Base-by-base conservation (phyloP, 441 rosid species). In the Flueggea neowawraea region DNA sequence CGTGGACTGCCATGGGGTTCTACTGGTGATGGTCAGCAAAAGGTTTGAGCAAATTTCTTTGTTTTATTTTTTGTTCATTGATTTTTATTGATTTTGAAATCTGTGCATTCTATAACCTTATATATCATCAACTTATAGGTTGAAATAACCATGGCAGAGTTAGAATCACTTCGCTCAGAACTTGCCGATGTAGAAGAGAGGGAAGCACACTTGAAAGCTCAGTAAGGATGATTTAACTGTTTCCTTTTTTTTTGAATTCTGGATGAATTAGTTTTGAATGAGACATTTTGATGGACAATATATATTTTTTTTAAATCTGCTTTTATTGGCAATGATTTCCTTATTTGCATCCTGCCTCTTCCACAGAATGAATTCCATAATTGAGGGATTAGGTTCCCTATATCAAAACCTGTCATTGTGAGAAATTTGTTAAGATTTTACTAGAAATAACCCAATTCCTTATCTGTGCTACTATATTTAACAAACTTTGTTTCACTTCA, bases 171-270 rank as follows among this genome's bases (percentile, higher is more conserved):
- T 67, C 77, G 83, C 66, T 67, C 98, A 61, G 95, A 86, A 69
- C 82, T 94, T 36, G 80, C 86, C 62, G 91, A 89, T 55, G 52
- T 90, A 69, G 97, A 94, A 85, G 97, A 94, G 72, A 87, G 89
- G 70, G 97, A 87, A 75, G 80, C 95, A 67, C 79, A 82, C 82
- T 81, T 85, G 72, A 90, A 83, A 76, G 98, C 97, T n/a, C 96
- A 78, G 95, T 90, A 78, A 79, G 91, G 59, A 39, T 57, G 52
- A 62, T 59, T 69, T 57, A 43, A 52, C 61, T 69, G 61, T 65
- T 54, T 71, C 49, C 10, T 50, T 39, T 51, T 43, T 6, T 22
- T 22, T n/a, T 22, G 28, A 22, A 22, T 0, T 22, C 28, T 22
- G 28, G 28, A 22, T 22, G 28, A 22, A 22, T 22, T 22, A 22